Evolutionary conservation across 176 grass and related monocot species (phyloP), one percentile per base, ranked within the genome.

Genomic region (Pharus latifolius): DNA sequence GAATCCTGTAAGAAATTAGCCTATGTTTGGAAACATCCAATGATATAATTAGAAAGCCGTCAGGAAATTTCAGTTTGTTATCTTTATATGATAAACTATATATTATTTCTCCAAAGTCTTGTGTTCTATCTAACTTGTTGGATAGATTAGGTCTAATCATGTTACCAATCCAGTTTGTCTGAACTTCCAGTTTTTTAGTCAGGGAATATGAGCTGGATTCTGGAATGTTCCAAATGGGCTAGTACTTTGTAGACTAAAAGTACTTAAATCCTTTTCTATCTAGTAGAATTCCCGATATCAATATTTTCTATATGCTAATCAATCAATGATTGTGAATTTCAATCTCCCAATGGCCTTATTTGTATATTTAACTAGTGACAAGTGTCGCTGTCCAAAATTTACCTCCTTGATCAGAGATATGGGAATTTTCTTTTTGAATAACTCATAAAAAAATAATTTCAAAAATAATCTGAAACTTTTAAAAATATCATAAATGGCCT

Each of bases 11-110:
- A 76, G 58, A 62, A 64, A 50, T 72, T 67, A 54, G 28, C 40
- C 45, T 60, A 47, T 47, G 33, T 47, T 78, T 75, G 56, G 72
- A 72, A 76, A 53, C 31, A 72, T 71, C 38, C 6, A 24, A 49
- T 58, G 41, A 42, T 49, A 35, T n/a, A 20, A 40, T 43, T 22
- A 53, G 20, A 67, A 81, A 83, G 55, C 25, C 77, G 38, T 77
- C 65, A 56, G 41, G 10, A 15, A 55, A 35, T 56, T 56, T 56
- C 9, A 38, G 38, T 76, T 2, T 53, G 27, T 1, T 83, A 47
- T 71, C 65, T 61, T 37, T 35, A 31, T 23, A 56, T 11, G 37
- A 29, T 35, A 29, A 56, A 40, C 44, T 37, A 8, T 60, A 44
- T 70, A 26, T 28, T 33, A 24, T 48, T 56, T 41, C 16, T 13